Base-by-base conservation (phyloP, 1,284 basidiomycete genomes). In the Cryptococcus hybrid region DNA sequence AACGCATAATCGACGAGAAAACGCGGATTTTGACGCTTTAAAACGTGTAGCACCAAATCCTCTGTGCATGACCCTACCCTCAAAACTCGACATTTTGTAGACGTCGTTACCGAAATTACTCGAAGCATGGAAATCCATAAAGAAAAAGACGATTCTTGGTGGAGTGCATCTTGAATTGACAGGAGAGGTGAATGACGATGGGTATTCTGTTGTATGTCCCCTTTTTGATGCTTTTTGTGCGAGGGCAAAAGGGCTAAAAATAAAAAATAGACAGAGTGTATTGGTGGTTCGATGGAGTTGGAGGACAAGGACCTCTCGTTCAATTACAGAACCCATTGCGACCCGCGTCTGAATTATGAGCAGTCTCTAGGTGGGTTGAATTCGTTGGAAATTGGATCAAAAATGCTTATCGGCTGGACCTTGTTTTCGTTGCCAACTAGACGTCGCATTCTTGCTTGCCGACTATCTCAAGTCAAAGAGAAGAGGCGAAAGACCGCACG, bases 81-180 rank as follows among this genome's bases (percentile, higher is more conserved):
- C 64, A 94, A 95, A 77, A 97, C 93, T 0, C 86, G 94, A 34
- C 84, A 92, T 72, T 97, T 98, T 71, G 85, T 86, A 43, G 92
- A 92, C 52, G 91, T 99, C 71, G 88, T 98, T 56, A 83, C 83
- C 54, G 95, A 99, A 76, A 84, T 99, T 44, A 88, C 87, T 0
- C 81, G 87, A 1, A 90, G 88, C 58, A 83, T 97, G 62, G 82
- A 84, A 18, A 92, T 97, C 60, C 94, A 97, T 74, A 77, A 84
- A 5, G 79, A 82, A 45, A 63, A 80, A 81, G 13, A 92, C 90
- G 5, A 84, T 86, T 40, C 82, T 98, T 1, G 88, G 88, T n/a
- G 95, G 95, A n/a, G 89, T 97, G 18, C 93, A 92, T 73, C 85
- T 99, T 45, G 95, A 99, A 78, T 88, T 99, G 71, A 99, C 95